Conservation (phyloP, 805 yeast genomes). For the Brettanomyces sp. region DNA sequence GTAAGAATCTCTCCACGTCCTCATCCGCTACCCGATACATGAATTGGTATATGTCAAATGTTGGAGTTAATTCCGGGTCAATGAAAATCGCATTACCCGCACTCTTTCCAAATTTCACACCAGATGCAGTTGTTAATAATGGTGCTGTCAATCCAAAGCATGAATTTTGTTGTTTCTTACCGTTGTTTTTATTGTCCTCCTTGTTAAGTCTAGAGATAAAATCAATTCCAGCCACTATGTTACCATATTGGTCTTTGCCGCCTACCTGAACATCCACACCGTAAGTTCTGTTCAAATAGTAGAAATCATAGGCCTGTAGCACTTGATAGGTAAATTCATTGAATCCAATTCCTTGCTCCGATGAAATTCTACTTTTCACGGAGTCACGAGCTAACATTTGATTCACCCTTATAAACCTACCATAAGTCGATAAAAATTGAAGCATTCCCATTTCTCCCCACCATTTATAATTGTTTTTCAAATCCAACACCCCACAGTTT, state of each 20-base stretch:
- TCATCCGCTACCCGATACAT: conserved; percentile 74
- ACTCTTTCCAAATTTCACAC: conserved; percentile 92
- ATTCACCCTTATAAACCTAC: conserved; percentile 69
- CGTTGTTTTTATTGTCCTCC: conserved; percentile 4
- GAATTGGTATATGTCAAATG: conserved; percentile 79
- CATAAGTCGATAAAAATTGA: conserved; percentile 68
- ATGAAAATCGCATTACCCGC: conserved; percentile 96
- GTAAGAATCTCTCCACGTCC: conserved; percentile 59
- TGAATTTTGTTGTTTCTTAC: conserved; percentile 6
- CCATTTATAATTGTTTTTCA: conserved; percentile 70
- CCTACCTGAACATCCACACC: conserved; percentile 76
- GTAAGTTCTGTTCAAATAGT: conserved; percentile 55
- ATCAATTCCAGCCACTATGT: conserved; percentile 92
- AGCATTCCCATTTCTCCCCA: conserved; percentile 73
- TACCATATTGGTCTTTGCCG: conserved; percentile 98
- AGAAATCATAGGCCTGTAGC: conserved; percentile 89
- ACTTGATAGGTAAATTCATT: conserved; percentile 92
- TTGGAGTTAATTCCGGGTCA: conserved; percentile 61
- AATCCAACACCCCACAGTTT: conserved; percentile 10
- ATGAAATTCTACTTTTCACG: conserved; percentile 60
- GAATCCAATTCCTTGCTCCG: conserved; percentile 76
- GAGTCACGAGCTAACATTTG: conserved; percentile 88
- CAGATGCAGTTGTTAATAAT: conserved; percentile 74
- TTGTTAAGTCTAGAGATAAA: conserved; percentile 52
- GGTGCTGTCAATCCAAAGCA: conserved; percentile 85